Evolutionary conservation across 345 rosid species (phyloP).

Genomic region (Populus ilicifolia): DNA sequence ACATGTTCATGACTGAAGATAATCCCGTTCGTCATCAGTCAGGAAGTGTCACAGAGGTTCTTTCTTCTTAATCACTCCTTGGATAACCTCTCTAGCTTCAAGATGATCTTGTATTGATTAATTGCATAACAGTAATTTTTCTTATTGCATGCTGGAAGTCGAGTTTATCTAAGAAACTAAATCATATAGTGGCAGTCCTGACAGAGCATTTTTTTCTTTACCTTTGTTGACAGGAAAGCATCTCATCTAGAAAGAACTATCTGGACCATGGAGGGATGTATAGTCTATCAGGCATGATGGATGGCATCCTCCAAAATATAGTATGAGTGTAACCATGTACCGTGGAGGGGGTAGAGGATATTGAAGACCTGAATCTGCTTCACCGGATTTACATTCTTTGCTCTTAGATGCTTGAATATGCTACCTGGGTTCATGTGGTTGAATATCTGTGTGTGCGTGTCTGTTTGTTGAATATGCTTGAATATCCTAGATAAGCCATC

Average conservation of each 20-base stretch:
- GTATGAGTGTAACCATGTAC: conserved; percentile 75
- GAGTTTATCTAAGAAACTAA: background rate
- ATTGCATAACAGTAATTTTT: background rate
- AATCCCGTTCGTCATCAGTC: conserved; percentile 61
- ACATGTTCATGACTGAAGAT: conserved; percentile 89
- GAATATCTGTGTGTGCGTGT: too few species aligned
- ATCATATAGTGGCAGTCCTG: background rate
- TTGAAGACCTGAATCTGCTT: conserved; percentile 57
- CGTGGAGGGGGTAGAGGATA: conserved; percentile 63
- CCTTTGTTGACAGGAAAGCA: conserved; percentile 51
- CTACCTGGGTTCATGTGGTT: too few species aligned
- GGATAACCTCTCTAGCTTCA: background rate
- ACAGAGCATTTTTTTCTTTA: background rate
- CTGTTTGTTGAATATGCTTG: too few species aligned
- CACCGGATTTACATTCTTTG: conserved; percentile 90
- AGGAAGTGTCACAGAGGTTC: conserved; percentile 70
- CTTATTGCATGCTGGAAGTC: background rate
- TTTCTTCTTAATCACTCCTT: conserved; percentile 9
- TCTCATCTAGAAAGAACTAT: conserved; percentile 62
- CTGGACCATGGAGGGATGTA: conserved; percentile 62
- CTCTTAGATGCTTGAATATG: conserved; percentile 81
- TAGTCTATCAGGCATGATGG: conserved; percentile 44
- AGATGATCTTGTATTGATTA: conserved; percentile 2
- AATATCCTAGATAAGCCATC: conserved; percentile 24
- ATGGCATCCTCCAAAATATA: conserved; percentile 45